These are phyloP conservation scores for Phytophthora colocasiae DNA, from an alignment of 352 stramenopile species.

Conservation along the genomic window DNA sequence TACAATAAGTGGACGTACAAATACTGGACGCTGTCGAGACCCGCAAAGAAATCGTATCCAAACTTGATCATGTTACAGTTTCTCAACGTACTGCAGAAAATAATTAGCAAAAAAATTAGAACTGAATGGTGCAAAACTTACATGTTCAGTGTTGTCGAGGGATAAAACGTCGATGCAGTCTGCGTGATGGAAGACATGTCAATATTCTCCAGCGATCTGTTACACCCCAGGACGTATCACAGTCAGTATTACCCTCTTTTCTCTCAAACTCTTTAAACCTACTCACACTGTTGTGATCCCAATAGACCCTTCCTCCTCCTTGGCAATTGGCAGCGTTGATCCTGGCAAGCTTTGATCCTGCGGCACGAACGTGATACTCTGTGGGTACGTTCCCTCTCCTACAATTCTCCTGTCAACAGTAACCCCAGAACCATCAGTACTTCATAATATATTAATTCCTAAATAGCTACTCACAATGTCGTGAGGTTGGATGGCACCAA, in stretches of 20 bases:
- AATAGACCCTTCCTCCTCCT: constrained; percentile 19
- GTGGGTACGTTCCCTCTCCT: constrained; percentile 29
- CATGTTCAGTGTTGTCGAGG: constrained; percentile 39
- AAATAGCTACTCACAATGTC: constrained; percentile 29
- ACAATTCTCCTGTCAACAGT: constrained; percentile 20
- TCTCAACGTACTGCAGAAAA: constrained; percentile 40
- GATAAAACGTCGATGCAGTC: constrained; percentile 34
- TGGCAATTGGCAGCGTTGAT: constrained; percentile 29
- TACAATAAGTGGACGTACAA: constrained; percentile 28
- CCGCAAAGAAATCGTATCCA: constrained; percentile 40
- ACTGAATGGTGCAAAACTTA: constrained; percentile 1
- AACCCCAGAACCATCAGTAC: neutral
- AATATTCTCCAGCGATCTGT: constrained; percentile 40
- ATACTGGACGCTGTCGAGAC: constrained; percentile 29
- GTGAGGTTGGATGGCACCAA: constrained; percentile 30
- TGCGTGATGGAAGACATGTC: constrained; percentile 42
- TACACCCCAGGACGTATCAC: neutral
- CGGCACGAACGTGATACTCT: constrained; percentile 36
- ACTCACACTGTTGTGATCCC: constrained; percentile 36
- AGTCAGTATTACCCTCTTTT: neutral
- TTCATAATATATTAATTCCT: neutral
- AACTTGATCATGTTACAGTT: constrained; percentile 58
- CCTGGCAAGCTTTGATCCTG: constrained; percentile 37
- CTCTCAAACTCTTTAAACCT: neutral
- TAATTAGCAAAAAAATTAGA: too few species aligned